A percentile compares a stretch with the other conserved stretches of the same genome.
Evolutionary conservation across 164 flowering plant genomes (phyloP).

Genomic region (Protea cynaroides): DNA sequence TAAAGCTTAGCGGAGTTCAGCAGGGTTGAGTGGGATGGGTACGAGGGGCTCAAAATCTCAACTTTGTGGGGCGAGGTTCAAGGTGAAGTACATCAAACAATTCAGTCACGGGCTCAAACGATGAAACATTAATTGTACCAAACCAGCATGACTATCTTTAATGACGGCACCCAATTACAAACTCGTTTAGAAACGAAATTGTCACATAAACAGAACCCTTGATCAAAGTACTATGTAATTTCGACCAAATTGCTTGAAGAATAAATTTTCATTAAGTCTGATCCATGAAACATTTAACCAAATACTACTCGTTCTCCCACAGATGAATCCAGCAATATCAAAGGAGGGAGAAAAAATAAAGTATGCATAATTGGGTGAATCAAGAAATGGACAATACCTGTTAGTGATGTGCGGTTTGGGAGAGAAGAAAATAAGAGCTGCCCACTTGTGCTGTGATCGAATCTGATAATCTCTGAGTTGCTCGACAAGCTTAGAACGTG

Average conservation of each 20-base stretch:
- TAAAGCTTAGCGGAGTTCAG: no score
- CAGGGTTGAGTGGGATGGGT: no score
- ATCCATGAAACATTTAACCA: neutral
- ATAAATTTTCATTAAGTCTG: neutral
- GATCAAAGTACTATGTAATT: no score
- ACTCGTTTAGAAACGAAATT: neutral
- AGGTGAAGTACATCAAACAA: no score
- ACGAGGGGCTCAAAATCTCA: no score
- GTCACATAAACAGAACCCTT: neutral
- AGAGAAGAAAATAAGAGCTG: conserved; percentile 29
- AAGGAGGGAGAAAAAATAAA: neutral
- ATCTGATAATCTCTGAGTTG: conserved; percentile 58
- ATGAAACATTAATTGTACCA: no score
- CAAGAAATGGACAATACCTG: conserved; percentile 18
- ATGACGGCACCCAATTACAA: no score
- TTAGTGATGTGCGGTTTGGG: conserved; percentile 29
- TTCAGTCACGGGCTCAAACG: no score
- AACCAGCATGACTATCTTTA: no score
- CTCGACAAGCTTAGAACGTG: conserved; percentile 55
- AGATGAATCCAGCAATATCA: neutral
- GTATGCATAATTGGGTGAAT: no score
- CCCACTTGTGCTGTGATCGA: conserved; percentile 44
- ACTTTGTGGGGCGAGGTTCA: no score
- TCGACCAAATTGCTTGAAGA: no score
- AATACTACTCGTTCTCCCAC: neutral